Evolutionary conservation across 257 asterid species (phyloP), one percentile per base, ranked within the genome.

Genomic region (Galeopsis tetrahit): DNA sequence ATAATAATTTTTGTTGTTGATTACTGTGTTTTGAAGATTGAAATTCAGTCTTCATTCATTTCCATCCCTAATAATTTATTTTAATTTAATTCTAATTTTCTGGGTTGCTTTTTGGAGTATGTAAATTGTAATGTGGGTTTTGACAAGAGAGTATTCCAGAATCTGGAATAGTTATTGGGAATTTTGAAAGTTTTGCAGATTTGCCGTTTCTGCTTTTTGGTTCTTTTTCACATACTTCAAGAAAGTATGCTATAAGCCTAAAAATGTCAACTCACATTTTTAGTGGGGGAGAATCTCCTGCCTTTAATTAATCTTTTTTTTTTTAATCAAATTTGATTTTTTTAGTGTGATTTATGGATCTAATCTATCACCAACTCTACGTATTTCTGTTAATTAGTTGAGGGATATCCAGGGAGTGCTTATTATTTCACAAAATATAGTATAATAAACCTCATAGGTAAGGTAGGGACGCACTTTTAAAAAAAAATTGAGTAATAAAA

Each of bases 181-280:
- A 75, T 46, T 73, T 75, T 69, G 79, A 82, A 78, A 79, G 68
- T 72, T 48, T 75, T 69, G 77, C 69, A 39, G 80, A 39, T 77
- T 78, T 72, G 75, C 65, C 42, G 7, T 49, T 63, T 64, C 21
- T 75, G 75, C 77, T 71, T 75, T 81, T 79, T 79, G 75, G 59
- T 74, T 52, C 75, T 56, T 70, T 76, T 74, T 70, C 76, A 71
- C 79, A 34, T 57, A 73, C 62, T 63, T 66, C 73, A 63, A 75
- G 81, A 77, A 72, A 80, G 75, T 52, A 43, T 9, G 58, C 49
- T 39, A 43, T 6, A 69, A 51, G 15, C 63, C 77, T 77, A 79
- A 38, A 70, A 74, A 66, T 38, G 69, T 42, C 35, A 32, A 40
- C 7, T 21, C 28, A 21, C 28, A 21, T 53, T 2, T 7, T 36